phyloP scores from a whole-genome alignment of 805 yeast species.

The Saturnispora ahearnii region DNA sequence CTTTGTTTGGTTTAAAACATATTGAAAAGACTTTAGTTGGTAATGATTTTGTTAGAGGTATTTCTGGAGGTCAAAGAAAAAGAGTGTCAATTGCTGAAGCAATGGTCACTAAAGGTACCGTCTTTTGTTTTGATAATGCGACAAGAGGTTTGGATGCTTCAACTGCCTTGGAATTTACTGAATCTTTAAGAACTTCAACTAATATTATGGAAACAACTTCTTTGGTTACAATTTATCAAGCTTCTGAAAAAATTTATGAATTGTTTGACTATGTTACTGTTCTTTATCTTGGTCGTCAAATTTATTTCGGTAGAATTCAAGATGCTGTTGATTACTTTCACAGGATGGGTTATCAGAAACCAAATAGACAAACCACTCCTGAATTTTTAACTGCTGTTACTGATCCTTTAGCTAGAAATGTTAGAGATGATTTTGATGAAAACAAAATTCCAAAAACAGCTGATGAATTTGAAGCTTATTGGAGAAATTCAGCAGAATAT shows the following conservation, averaged over 20 bases:
- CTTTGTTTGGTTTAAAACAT: slow-evolving; percentile 50
- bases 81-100: slow-evolving; percentile 81
- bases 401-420: slow-evolving; percentile 9
- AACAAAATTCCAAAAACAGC: slow-evolving; percentile 49
- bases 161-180: slow-evolving; percentile 67
- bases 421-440: neutral
- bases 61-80: slow-evolving; percentile 81
- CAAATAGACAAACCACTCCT: slow-evolving; percentile 17
- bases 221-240: slow-evolving; percentile 33
- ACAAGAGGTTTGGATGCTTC: slow-evolving; percentile 83
- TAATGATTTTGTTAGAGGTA: slow-evolving; percentile 45
- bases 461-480: slow-evolving; percentile 42
- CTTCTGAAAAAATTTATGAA: slow-evolving; percentile 57
- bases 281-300: slow-evolving; percentile 51
- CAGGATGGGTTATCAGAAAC: slow-evolving; percentile 42
- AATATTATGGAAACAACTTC: slow-evolving; percentile 11
- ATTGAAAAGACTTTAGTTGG: slow-evolving; percentile 41
- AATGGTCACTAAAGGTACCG: slow-evolving; percentile 50
- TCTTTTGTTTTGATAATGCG: slow-evolving; percentile 73
- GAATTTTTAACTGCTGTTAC: slow-evolving; percentile 22
- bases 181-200: slow-evolving; percentile 43
- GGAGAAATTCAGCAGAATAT: slow-evolving; percentile 1
- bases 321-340: slow-evolving; percentile 50
- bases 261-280: slow-evolving; percentile 56
- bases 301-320: slow-evolving; percentile 52